Evolutionary conservation across 176 grass and related monocot species (phyloP).

Genomic region (Aegilops longissima): DNA sequence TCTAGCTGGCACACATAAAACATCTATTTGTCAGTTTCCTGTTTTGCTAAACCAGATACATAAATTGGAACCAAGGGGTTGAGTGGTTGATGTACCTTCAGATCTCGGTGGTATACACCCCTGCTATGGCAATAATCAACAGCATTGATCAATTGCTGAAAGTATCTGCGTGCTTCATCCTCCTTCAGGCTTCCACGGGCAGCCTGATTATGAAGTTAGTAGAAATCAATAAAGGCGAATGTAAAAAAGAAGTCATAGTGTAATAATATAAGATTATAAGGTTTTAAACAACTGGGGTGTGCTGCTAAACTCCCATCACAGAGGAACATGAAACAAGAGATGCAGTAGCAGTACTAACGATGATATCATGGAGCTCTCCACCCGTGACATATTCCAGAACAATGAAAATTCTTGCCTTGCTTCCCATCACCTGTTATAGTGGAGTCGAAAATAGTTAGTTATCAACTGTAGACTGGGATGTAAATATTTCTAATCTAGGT

Average conservation of each 20-base stretch:
- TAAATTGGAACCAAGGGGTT: background rate
- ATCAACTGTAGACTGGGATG: background rate
- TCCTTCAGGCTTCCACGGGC: conserved; percentile 76
- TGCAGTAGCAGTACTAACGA: conserved; percentile 46
- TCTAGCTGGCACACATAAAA: conserved; percentile 56
- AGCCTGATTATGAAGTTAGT: conserved; percentile 37
- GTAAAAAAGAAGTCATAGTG: background rate
- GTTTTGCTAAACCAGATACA: background rate
- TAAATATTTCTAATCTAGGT: background rate
- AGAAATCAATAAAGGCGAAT: background rate
- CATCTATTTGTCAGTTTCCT: conserved; percentile 11
- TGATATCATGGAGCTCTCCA: conserved; percentile 85
- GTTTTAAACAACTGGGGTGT: background rate
- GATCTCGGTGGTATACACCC: conserved; percentile 88
- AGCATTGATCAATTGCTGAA: conserved; percentile 84
- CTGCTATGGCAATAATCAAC: conserved; percentile 96
- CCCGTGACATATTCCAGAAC: conserved; percentile 79
- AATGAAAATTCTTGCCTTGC: conserved; percentile 89
- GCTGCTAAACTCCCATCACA: background rate
- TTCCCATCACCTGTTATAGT: conserved; percentile 82
- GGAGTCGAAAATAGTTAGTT: background rate
- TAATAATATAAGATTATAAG: background rate
- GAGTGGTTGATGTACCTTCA: conserved; percentile 56
- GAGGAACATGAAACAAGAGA: background rate
- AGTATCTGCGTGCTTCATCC: conserved; percentile 81